These are phyloP conservation scores for Phaeosphaeria sp. DNA, from an alignment of 2,329 filamentous ascomycete species.

Conservation along the genomic window DNA sequence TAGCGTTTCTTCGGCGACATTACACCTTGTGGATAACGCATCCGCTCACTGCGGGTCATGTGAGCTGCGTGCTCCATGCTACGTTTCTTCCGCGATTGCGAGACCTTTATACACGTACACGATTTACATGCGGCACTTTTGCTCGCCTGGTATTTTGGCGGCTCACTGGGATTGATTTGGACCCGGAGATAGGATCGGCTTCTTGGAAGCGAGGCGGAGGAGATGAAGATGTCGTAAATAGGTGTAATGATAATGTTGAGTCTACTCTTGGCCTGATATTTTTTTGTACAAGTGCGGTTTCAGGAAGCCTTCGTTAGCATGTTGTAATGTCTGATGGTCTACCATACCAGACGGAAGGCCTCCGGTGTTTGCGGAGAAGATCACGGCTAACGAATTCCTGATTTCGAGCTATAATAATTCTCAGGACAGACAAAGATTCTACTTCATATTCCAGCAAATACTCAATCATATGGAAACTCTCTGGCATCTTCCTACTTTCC, in stretches of 20 bases:
- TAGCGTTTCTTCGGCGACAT: slow-evolving; percentile 11
- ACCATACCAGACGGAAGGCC: too few species aligned
- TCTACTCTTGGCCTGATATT: background rate
- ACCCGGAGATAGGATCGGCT: too few species aligned
- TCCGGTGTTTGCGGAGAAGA: background rate
- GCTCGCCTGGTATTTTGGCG: slow-evolving; percentile 1
- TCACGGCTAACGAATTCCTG: slow-evolving; percentile 1
- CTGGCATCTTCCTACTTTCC: too few species aligned
- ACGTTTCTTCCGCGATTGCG: background rate
- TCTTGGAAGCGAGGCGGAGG: background rate
- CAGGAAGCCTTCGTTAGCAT: too few species aligned
- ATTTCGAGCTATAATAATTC: background rate
- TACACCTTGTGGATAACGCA: slow-evolving; percentile 5
- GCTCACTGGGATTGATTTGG: background rate
- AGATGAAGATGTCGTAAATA: background rate
- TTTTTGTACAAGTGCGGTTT: background rate
- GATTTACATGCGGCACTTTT: slow-evolving; percentile 8
- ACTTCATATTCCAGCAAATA: too few species aligned
- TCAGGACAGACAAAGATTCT: too few species aligned
- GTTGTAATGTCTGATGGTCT: too few species aligned
- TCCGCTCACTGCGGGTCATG: slow-evolving; percentile 15
- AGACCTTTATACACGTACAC: slow-evolving; percentile 10
- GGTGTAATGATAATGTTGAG: slow-evolving; percentile 11
- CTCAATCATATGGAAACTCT: too few species aligned
- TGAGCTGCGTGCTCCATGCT: slow-evolving; percentile 14